Conservation (phyloP, 306 rosid genomes). For the Pyrus communis region DNA sequence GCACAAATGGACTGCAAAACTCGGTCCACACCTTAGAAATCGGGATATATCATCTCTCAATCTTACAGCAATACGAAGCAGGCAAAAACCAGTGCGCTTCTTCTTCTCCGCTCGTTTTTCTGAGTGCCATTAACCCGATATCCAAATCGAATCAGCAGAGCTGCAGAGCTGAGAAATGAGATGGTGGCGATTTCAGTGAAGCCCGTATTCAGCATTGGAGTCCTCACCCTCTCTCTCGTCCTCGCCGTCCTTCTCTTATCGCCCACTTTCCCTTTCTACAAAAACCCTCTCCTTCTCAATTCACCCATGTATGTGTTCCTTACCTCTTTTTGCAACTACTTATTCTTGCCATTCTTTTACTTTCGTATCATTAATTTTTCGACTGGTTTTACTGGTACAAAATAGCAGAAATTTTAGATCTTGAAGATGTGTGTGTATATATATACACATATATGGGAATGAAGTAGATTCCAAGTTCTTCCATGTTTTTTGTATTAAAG, state of each 20-base stretch:
- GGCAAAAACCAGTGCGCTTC: neutral
- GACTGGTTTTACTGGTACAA: neutral
- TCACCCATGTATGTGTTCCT: constrained; percentile 27
- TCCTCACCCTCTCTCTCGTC: constrained; percentile 38
- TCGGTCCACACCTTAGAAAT: no score
- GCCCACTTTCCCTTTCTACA: constrained; percentile 33
- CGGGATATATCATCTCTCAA: neutral
- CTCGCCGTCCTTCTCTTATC: constrained; percentile 40
- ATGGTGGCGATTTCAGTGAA: constrained; percentile 65
- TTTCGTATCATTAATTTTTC: neutral
- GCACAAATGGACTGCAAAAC: no score
- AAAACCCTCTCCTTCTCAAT: constrained; percentile 19
- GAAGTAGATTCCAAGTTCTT: neutral
- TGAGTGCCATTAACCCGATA: neutral
- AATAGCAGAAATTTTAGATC: neutral
- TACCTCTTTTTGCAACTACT: neutral
- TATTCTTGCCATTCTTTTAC: neutral
- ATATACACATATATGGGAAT: neutral
- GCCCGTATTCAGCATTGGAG: constrained; percentile 45
- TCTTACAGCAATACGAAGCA: neutral
- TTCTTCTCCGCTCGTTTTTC: neutral
- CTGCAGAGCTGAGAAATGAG: constrained; percentile 1
- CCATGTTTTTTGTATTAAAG: no score
- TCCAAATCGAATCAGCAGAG: neutral
- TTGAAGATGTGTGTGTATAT: neutral